These are phyloP conservation scores for Trifolium dubium DNA, from an alignment of 306 rosid species.

Conservation along the genomic window DNA sequence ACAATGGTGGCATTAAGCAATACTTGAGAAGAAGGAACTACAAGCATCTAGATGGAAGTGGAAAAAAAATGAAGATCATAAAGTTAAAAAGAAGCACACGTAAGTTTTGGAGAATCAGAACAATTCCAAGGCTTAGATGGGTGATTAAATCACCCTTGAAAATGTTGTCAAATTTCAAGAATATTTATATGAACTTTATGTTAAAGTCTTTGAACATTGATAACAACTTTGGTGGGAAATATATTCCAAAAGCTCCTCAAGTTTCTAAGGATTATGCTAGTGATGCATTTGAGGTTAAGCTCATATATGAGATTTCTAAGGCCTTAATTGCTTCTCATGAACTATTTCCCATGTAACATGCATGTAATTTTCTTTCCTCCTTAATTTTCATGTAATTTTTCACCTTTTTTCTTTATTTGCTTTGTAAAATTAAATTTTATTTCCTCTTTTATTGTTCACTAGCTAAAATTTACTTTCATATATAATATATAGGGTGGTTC, in stretches of 20 bases:
- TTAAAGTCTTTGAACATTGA: constrained; percentile 29
- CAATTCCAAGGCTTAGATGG: constrained; percentile 43
- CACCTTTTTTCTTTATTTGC: neutral
- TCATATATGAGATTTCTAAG: constrained; percentile 62
- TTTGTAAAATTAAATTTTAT: no score
- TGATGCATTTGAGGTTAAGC: constrained; percentile 47
- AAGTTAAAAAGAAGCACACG: constrained; percentile 40
- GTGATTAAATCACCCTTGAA: constrained; percentile 48
- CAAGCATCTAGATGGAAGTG: constrained; percentile 34
- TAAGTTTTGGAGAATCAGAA: constrained; percentile 53
- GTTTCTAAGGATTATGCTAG: constrained; percentile 31
- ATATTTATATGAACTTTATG: constrained; percentile 51
- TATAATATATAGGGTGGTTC: no score
- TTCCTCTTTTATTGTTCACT: no score
- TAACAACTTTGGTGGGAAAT: neutral
- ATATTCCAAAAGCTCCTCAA: neutral
- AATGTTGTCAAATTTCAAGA: constrained; percentile 47
- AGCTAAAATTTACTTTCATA: no score
- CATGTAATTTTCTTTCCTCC: neutral
- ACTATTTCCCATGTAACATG: constrained; percentile 36
- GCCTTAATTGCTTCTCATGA: constrained; percentile 47
- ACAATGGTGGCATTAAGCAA: constrained; percentile 31
- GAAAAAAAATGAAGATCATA: constrained; percentile 36
- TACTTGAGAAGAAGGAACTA: constrained; percentile 41
- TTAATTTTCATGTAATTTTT: neutral